Percentiles rank a stretch among this genome's conserved stretches.
phyloP scores from a whole-genome alignment of 805 yeast species.

The Starmerella lactis-condensi region DNA sequence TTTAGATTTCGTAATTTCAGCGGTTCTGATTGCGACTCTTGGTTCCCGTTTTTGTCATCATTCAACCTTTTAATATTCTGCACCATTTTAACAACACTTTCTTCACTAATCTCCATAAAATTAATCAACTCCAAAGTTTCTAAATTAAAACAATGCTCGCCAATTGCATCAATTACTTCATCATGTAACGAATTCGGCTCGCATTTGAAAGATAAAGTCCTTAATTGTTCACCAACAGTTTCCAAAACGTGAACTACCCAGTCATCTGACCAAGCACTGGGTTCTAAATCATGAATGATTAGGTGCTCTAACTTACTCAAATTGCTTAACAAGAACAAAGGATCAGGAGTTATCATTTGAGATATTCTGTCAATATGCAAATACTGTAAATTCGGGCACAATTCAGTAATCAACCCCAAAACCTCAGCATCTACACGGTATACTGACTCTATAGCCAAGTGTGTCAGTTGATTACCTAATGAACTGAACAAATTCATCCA shows the following conservation, averaged over 20 bases:
- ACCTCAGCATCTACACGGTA: constrained; percentile 63
- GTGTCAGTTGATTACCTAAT: constrained; percentile 35
- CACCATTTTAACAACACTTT: constrained; percentile 32
- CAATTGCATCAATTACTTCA: constrained; percentile 30
- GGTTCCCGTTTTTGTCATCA: no score
- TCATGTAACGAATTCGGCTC: constrained; percentile 42
- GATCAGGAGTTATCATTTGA: constrained; percentile 40
- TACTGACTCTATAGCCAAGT: constrained; percentile 56
- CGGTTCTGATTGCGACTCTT: no score
- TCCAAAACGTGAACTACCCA: constrained; percentile 38
- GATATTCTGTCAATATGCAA: constrained; percentile 53
- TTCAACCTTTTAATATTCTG: constrained; percentile 42
- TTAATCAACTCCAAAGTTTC: constrained; percentile 39
- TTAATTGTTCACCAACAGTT: constrained; percentile 37
- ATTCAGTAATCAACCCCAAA: constrained; percentile 40
- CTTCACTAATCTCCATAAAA: constrained; percentile 50
- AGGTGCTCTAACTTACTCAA: constrained; percentile 36
- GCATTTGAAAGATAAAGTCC: constrained; percentile 46
- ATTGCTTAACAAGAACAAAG: constrained; percentile 44
- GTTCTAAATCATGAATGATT: constrained; percentile 49
- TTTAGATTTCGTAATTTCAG: no score
- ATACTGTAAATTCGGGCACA: constrained; percentile 35
- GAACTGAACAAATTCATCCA: constrained; percentile 63
- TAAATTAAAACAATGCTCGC: constrained; percentile 33
- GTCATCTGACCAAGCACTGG: constrained; percentile 51